Percentiles rank a stretch among this genome's conserved stretches.
These are phyloP conservation scores for Dacryopinax primogenitus DNA, from an alignment of 768 basidiomycete species.

Conservation along the genomic window DNA sequence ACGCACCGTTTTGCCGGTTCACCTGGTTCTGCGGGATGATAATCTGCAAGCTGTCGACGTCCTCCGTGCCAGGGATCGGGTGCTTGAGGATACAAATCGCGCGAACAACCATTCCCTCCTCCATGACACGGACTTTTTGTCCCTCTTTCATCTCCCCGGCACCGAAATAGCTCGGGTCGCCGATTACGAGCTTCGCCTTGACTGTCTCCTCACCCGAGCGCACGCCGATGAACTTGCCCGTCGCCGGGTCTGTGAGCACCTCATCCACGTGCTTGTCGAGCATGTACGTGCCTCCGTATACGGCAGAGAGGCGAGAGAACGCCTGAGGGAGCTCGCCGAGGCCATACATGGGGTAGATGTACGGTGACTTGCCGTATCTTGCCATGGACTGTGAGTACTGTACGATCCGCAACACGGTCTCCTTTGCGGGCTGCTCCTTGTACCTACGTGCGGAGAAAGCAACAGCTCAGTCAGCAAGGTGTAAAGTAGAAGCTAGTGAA, in stretches of 20 bases:
- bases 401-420: conserved; percentile 85
- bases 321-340: conserved; percentile 98
- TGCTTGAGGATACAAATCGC: conserved; percentile 98
- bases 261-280: conserved; percentile 88
- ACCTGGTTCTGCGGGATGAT: conserved; percentile 99
- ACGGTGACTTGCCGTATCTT: conserved; percentile 96
- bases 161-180: conserved; percentile 94
- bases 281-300: conserved; percentile 99
- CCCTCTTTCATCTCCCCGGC: conserved; percentile 41
- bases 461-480: neutral
- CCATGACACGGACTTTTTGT: conserved; percentile 76
- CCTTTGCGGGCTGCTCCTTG: conserved; percentile 79
- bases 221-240: conserved; percentile 85
- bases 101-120: conserved; percentile 86
- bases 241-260: conserved; percentile 66
- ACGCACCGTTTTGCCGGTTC: conserved; percentile 73
- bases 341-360: conserved; percentile 98
- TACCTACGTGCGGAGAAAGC: conserved; percentile 46
- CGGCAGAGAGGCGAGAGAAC: conserved; percentile 93
- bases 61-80: conserved; percentile 93
- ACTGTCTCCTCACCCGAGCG: conserved; percentile 80
- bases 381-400: conserved; percentile 98
- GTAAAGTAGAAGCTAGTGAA: neutral
- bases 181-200: conserved; percentile 94
- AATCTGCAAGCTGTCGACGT: conserved; percentile 88